Evolutionary conservation across 768 basidiomycete genomes (phyloP), one percentile per base, ranked within the genome.

Genomic region (Boletus eberwhitei): DNA sequence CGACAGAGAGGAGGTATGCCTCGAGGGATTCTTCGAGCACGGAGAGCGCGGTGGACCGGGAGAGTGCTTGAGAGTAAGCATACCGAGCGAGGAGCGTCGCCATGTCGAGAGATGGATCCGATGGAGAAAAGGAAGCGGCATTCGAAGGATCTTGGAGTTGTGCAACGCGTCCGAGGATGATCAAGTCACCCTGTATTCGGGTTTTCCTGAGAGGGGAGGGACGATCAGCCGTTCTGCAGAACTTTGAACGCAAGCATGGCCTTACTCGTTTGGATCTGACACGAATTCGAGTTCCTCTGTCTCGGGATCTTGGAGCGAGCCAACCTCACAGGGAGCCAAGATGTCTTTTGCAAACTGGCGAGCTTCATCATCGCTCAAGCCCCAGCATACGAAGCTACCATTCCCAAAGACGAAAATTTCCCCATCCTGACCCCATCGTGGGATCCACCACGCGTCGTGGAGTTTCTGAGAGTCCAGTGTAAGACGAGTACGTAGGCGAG

Each of bases 261-360:
- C 58, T 19, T 73, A 96, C 93, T 95, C 92, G 50, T 77, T 86
- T 36, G 90, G 90, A 71, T 97, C 94, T 26, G 88, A 85, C 13
- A 94, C 90, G 71, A 94, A 96, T 66, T 97, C 94, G 47, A 97
- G 77, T 62, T 94, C 93, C 64, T 94, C 93, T 13, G 88, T 88
- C 74, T 94, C 93, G 17, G 82, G 75, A 49, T 87, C 87, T 26
- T 68, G 76, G 50, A 94, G 74, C 4, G 81, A 76, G 4, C 78
- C 81, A 9, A 93, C 75, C 66, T 92, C 84, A 26, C 85, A 80
- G 22, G 73, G 77, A 37, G 72, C 71, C 43, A 92, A 75, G 31
- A 93, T 77, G 48, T 89, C 78, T 24, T 72, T 68, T 22, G 84
- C 79, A 68, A 95, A 94, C 44, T 71, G 73, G 55, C 75, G 77